Conservation (phyloP, 495 filamentous ascomycete genomes). For the Daldinia childiae region DNA sequence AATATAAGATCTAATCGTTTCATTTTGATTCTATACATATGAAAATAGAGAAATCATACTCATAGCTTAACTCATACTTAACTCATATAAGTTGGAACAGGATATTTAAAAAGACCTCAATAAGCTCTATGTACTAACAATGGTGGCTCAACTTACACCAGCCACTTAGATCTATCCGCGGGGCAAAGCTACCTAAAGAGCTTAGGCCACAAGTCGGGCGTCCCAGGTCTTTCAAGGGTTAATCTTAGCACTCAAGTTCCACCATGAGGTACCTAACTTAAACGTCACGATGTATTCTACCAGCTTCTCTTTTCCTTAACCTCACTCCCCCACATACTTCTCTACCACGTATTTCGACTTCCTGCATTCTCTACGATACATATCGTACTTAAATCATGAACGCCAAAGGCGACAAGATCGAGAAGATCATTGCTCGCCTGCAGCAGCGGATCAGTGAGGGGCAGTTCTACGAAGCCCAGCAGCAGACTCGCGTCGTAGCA, state of each 20-base stretch:
- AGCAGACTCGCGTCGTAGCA: conserved; percentile 93
- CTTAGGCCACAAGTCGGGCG: conserved; percentile 20
- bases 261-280: neutral
- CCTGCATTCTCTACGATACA: neutral
- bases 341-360: neutral
- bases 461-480: conserved; percentile 95
- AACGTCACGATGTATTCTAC: conserved; percentile 18
- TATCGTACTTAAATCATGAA: conserved; percentile 35
- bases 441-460: conserved; percentile 85
- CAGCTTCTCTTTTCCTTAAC: conserved; percentile 1
- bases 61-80: neutral
- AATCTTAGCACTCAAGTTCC: conserved; percentile 11
- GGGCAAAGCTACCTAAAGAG: conserved; percentile 23
- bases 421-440: conserved; percentile 60
- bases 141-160: neutral
- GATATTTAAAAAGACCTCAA: no score
- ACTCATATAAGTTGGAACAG: neutral
- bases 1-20: neutral
- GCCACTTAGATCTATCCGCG: conserved; percentile 6
- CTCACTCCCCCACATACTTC: neutral
- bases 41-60: neutral
- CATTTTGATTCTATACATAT: neutral
- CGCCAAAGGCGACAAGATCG: conserved; percentile 56
- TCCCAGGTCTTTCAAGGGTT: neutral
- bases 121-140: no score